These are phyloP conservation scores for Fomitopsis pulvina DNA, from an alignment of 768 basidiomycete genomes.

Conservation along the genomic window DNA sequence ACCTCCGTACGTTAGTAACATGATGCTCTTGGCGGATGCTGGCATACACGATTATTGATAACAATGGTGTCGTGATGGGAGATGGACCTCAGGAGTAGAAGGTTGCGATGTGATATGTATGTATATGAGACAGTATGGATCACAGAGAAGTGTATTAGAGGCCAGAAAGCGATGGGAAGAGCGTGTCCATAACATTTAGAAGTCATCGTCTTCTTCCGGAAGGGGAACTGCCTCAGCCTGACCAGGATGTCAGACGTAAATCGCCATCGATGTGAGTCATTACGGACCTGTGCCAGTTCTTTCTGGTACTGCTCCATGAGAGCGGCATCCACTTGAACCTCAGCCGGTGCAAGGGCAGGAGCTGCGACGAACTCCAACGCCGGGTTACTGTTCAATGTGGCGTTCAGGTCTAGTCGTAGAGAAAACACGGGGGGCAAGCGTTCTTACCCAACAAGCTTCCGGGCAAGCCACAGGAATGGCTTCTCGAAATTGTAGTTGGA, in stretches of 20 bases:
- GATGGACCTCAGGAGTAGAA: background rate
- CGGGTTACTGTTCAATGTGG: conserved; percentile 52
- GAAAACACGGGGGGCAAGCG: background rate
- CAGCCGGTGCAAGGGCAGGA: conserved; percentile 90
- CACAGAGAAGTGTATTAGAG: conserved; percentile 12
- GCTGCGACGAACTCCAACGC: conserved; percentile 93
- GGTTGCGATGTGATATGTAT: background rate
- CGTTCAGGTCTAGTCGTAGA: background rate
- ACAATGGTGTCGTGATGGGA: background rate
- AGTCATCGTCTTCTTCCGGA: conserved; percentile 93
- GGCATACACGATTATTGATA: background rate
- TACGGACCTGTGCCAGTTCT: conserved; percentile 64
- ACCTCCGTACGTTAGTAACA: background rate
- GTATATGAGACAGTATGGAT: conserved; percentile 1
- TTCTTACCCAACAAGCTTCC: conserved; percentile 93
- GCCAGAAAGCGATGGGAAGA: conserved; percentile 13
- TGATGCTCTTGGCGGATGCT: background rate
- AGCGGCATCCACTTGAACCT: conserved; percentile 73
- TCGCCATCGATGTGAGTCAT: background rate
- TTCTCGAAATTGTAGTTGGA: conserved; percentile 99
- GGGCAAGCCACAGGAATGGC: conserved; percentile 98
- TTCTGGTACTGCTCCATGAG: conserved; percentile 76
- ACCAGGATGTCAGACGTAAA: background rate
- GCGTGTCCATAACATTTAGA: conserved; percentile 16
- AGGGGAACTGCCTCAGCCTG: conserved; percentile 90